phyloP scores from a whole-genome alignment of 768 basidiomycete genomes.

The Suillus subalutaceus region DNA sequence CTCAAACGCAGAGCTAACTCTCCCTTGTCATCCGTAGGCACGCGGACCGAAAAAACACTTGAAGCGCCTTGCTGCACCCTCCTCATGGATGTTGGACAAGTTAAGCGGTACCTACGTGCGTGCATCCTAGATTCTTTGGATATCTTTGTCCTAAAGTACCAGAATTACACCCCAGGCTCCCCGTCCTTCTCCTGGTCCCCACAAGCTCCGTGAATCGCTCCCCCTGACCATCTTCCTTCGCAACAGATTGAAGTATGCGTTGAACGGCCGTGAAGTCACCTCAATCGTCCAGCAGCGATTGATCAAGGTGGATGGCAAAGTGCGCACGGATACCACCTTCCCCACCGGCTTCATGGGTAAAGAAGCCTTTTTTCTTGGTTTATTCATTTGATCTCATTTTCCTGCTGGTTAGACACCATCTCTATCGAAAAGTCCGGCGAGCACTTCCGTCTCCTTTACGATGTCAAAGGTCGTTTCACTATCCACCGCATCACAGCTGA shows the following conservation, averaged over 20 bases:
- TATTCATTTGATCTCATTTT: conserved; percentile 8
- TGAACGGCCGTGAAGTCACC: conserved; percentile 95
- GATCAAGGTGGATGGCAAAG: conserved; percentile 98
- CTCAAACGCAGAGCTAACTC: conserved; percentile 19
- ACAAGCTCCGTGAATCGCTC: conserved; percentile 98
- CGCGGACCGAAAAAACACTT: conserved; percentile 99
- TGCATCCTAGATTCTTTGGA: conserved; percentile 14
- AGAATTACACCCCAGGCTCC: conserved; percentile 63
- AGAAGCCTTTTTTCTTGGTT: conserved; percentile 21
- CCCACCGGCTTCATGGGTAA: conserved; percentile 97
- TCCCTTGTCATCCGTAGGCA: conserved; percentile 53
- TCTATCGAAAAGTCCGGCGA: conserved; percentile 98
- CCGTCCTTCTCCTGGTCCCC: conserved; percentile 96
- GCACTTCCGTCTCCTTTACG: conserved; percentile 99
- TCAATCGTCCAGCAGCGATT: conserved; percentile 94
- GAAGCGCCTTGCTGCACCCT: conserved; percentile 96
- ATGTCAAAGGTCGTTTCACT: conserved; percentile 99
- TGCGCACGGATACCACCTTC: conserved; percentile 96
- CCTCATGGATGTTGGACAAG: conserved; percentile 99
- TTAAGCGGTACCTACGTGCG: conserved; percentile 91
- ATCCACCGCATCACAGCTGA: conserved; percentile 99
- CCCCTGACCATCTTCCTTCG: conserved; percentile 97
- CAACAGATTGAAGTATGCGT: conserved; percentile 98
- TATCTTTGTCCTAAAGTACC: not conserved
- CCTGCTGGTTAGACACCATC: conserved; percentile 72